phyloP scores from a whole-genome alignment of 768 basidiomycete genomes.

The Heimioporus sp. region DNA sequence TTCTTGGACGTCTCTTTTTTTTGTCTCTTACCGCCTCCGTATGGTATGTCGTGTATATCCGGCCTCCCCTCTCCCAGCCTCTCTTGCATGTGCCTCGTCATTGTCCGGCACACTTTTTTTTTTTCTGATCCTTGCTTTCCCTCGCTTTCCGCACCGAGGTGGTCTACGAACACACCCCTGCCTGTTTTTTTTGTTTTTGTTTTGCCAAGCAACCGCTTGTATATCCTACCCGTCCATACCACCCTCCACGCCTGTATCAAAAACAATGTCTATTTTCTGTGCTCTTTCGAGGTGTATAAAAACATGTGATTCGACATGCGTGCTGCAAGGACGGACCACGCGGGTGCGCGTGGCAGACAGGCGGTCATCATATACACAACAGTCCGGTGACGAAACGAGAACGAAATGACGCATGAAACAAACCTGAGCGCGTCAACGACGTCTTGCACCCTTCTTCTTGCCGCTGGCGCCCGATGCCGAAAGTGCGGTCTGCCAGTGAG shows the following conservation, averaged over 20 bases:
- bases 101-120: too few species aligned
- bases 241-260: slow-evolving; percentile 16
- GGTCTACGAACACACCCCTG: neutral
- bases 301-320: neutral
- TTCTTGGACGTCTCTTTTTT: slow-evolving; percentile 23
- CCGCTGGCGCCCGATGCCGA: neutral
- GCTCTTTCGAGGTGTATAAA: neutral
- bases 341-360: too few species aligned
- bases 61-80: too few species aligned
- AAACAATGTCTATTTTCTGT: slow-evolving; percentile 13
- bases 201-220: slow-evolving; percentile 12
- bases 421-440: slow-evolving; percentile 16
- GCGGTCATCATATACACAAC: too few species aligned
- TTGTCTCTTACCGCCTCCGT: slow-evolving; percentile 10
- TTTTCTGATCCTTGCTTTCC: too few species aligned
- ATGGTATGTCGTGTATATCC: slow-evolving; percentile 15
- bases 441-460: slow-evolving; percentile 24
- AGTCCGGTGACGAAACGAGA: neutral
- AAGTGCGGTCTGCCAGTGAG: neutral
- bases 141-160: too few species aligned
- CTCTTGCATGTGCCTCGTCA: neutral
- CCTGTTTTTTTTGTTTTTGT: neutral
- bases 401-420: neutral
- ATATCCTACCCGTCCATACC: slow-evolving; percentile 13
- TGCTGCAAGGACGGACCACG: too few species aligned